phyloP scores from a whole-genome alignment of 352 stramenopile species.

The Phytophthora melonis region DNA sequence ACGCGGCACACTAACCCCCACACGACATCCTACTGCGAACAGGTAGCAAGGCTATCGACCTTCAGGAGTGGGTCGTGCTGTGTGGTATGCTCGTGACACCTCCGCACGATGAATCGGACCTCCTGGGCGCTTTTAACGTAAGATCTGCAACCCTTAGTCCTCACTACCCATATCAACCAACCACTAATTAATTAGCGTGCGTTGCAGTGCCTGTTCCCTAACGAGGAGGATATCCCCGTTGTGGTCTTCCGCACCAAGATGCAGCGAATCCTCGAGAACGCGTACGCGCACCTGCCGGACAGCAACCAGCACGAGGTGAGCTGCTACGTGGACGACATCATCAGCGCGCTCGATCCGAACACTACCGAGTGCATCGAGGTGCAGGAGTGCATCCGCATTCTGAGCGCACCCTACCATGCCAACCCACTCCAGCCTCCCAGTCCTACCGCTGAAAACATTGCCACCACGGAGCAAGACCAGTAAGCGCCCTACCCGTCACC shows the following conservation, averaged over 20 bases:
- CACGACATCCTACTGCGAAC: neutral
- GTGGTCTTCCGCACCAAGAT: conserved; percentile 77
- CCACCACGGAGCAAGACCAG: conserved; percentile 6
- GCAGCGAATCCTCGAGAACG: conserved; percentile 71
- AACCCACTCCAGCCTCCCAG: conserved; percentile 12
- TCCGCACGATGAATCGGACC: conserved; percentile 57
- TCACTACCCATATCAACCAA: neutral
- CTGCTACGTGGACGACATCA: conserved; percentile 75
- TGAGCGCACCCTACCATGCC: conserved; percentile 59
- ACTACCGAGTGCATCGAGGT: conserved; percentile 80
- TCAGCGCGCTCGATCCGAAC: conserved; percentile 71
- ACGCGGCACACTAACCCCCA: neutral
- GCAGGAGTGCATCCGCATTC: conserved; percentile 73
- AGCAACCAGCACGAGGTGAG: conserved; percentile 78
- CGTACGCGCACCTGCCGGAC: conserved; percentile 68
- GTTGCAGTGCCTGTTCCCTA: conserved; percentile 64
- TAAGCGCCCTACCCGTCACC: neutral
- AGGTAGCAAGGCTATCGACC: conserved; percentile 74
- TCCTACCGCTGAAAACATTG: neutral
- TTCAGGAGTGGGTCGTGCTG: conserved; percentile 76
- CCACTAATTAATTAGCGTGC: conserved; percentile 13
- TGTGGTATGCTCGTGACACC: conserved; percentile 69
- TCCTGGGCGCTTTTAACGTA: conserved; percentile 68
- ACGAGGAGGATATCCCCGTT: conserved; percentile 67
- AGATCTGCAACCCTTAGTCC: neutral